Base-by-base conservation (phyloP, 495 filamentous ascomycete genomes). In the Lasiosphaeria hispida region DNA sequence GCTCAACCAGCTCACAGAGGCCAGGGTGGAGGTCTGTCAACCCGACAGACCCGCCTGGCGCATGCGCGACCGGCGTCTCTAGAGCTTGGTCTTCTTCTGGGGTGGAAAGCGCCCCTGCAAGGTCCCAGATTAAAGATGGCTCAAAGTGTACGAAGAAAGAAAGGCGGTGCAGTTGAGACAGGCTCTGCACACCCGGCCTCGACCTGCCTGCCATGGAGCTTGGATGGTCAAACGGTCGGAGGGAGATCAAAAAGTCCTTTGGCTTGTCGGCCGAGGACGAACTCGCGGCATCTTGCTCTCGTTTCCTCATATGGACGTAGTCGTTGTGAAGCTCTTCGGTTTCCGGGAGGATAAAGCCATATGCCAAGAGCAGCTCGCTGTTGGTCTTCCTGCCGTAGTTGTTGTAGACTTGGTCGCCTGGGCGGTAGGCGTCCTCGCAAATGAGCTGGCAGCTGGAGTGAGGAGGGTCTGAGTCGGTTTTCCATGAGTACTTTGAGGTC, bases 351-450 rank as follows among this genome's bases (percentile, higher is more conserved):
- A 77, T 67, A 56, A 83, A 83, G 34, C 80, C 79, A 60, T 83
- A 83, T 0, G 70, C 78, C 14, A 82, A 64, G 33, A 83, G 74
- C 41, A 83, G 61, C 69, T 82, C 80, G 57, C 66, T 75, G 56
- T 81, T 81, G 2, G 76, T 78, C 63, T 82, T 83, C 59, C 68
- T 63, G 34, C 79, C 79, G 62, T 83, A 83, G 63, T 78, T 80
- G 63, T 83, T 83, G 68, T 69, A 83, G 15, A 83, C 71, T 53
- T 78, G 75, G 8, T 63, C 44, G 14, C 71, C 72, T 0, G 69
- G 64, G 8, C 19, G n/a, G 48, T 71, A 72, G 10, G 14, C n/a
- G 44, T 71, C 62, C 33, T 40, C 35, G 47, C 66, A 67, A 39
- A 66, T 43, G 19, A 75, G 58, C 51, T 69, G 71, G 52, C 75